A percentile compares a stretch with the other conserved stretches of the same genome.
Conservation (phyloP, 2,329 filamentous ascomycete genomes). For the Diplocarpon rosae region DNA sequence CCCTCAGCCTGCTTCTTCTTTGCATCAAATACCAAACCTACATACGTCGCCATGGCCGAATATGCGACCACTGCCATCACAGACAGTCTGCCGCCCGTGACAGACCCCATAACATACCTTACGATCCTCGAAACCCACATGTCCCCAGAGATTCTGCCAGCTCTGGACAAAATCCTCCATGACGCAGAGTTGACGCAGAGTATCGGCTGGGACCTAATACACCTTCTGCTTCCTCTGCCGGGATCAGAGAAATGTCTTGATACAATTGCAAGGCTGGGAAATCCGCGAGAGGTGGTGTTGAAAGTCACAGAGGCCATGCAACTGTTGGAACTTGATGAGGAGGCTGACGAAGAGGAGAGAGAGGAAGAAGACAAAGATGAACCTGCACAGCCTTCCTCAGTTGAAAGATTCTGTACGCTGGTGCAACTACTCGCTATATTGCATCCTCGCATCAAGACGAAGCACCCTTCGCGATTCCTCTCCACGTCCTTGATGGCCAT, state of each 20-base stretch:
- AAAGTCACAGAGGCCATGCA: constrained; percentile 68
- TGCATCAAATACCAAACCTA: too few relatives aligned
- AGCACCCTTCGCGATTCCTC: constrained; percentile 67
- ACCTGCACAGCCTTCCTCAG: constrained; percentile 15
- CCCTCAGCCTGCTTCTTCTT: too few relatives aligned
- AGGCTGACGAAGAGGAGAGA: constrained; percentile 21
- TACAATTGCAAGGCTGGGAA: constrained; percentile 65
- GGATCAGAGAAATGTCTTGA: constrained; percentile 61
- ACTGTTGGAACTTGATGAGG: constrained; percentile 36
- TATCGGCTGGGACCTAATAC: constrained; percentile 77
- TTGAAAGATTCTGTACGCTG: constrained; percentile 53
- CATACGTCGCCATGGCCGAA: constrained; percentile 14
- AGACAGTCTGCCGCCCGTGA: constrained; percentile 34
- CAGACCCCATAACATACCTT: constrained; percentile 65
- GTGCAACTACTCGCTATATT: constrained; percentile 62
- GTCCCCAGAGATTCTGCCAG: constrained; percentile 52
- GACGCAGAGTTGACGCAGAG: constrained; percentile 59
- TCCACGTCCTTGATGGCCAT: constrained; percentile 67
- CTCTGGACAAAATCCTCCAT: constrained; percentile 57
- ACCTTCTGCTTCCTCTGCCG: constrained; percentile 57
- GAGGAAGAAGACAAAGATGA: constrained; percentile 8
- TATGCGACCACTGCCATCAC: constrained; percentile 23
- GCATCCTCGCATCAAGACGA: constrained; percentile 65
- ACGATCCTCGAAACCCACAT: constrained; percentile 68
- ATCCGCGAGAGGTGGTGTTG: constrained; percentile 70